These are phyloP conservation scores for Xylariaceae sp. DNA, from an alignment of 2,329 filamentous ascomycete species.

Conservation along the genomic window DNA sequence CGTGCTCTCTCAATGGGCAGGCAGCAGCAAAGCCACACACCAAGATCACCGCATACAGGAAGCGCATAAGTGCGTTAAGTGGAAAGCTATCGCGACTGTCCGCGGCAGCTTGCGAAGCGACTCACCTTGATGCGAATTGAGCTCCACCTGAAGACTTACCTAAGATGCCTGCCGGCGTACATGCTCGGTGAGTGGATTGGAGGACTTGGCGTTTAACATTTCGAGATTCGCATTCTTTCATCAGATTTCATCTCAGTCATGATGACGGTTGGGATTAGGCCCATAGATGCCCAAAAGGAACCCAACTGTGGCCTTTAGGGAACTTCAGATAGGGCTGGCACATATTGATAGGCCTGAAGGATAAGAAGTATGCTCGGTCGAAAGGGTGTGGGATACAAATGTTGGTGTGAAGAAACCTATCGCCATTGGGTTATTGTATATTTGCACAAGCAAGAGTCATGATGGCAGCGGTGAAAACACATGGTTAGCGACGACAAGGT, in stretches of 20 bases:
- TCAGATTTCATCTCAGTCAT: not conserved
- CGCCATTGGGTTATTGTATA: conserved; percentile 15
- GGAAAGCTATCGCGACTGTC: conserved; percentile 2
- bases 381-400: conserved; percentile 3
- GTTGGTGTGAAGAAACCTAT: conserved; percentile 8
- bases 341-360: conserved; percentile 16
- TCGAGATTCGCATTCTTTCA: not conserved
- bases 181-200: conserved; percentile 22
- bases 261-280: conserved; percentile 10
- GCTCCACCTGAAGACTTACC: conserved; percentile 12
- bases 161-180: conserved; percentile 16
- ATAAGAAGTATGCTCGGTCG: not conserved
- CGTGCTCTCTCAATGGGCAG: conserved; percentile 14
- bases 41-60: not conserved
- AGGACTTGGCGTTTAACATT: not conserved
- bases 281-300: not conserved
- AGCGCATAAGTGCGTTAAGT: conserved; percentile 8
- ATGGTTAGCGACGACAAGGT: conserved; percentile 10
- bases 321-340: conserved; percentile 22
- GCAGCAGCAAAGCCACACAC: conserved; percentile 25
- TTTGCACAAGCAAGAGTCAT: conserved; percentile 8
- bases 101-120: not conserved
- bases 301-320: conserved; percentile 10
- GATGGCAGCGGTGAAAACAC: conserved; percentile 7
- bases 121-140: not conserved